These are phyloP conservation scores for Basipetospora chlamydospora DNA, from an alignment of 2,329 filamentous ascomycete species.

Conservation along the genomic window DNA sequence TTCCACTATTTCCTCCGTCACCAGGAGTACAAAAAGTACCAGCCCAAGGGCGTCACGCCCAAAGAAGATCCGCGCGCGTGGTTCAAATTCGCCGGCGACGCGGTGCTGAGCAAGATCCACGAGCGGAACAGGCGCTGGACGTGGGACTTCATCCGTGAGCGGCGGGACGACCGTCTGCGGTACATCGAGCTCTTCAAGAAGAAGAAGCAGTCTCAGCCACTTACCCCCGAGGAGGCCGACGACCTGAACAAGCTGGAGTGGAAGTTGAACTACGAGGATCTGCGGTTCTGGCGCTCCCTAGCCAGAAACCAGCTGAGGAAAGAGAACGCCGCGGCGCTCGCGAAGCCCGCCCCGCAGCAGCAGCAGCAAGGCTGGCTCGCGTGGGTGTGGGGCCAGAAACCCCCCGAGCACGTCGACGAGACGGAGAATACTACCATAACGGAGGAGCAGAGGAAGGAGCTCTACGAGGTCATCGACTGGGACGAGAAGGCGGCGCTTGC, in stretches of 20 bases:
- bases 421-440: slow-evolving; percentile 76
- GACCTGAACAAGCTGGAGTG: slow-evolving; percentile 66
- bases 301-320: slow-evolving; percentile 90
- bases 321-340: slow-evolving; percentile 82
- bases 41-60: slow-evolving; percentile 65
- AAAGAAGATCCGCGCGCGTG: slow-evolving; percentile 88
- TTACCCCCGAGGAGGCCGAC: slow-evolving; percentile 54
- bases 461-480: slow-evolving; percentile 97
- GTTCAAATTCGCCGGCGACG: slow-evolving; percentile 81
- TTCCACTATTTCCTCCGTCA: slow-evolving; percentile 98
- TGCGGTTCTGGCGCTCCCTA: slow-evolving; percentile 92
- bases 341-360: slow-evolving; percentile 32
- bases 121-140: slow-evolving; percentile 87
- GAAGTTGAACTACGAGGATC: slow-evolving; percentile 85
- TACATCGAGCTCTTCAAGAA: slow-evolving; percentile 98
- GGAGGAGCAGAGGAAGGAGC: slow-evolving; percentile 87
- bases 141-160: slow-evolving; percentile 89
- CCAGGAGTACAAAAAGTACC: slow-evolving; percentile 88
- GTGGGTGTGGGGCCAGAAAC: slow-evolving; percentile 82
- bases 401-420: slow-evolving; percentile 39
- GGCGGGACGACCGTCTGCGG: slow-evolving; percentile 71
- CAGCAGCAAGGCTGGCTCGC: slow-evolving; percentile 72
- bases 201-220: slow-evolving; percentile 59
- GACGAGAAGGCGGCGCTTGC: slow-evolving; percentile 86
- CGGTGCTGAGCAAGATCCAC: slow-evolving; percentile 85